Evolutionary conservation across 371 early-diverging fungal species (phyloP).

Genomic region (Mortierella sp.): DNA sequence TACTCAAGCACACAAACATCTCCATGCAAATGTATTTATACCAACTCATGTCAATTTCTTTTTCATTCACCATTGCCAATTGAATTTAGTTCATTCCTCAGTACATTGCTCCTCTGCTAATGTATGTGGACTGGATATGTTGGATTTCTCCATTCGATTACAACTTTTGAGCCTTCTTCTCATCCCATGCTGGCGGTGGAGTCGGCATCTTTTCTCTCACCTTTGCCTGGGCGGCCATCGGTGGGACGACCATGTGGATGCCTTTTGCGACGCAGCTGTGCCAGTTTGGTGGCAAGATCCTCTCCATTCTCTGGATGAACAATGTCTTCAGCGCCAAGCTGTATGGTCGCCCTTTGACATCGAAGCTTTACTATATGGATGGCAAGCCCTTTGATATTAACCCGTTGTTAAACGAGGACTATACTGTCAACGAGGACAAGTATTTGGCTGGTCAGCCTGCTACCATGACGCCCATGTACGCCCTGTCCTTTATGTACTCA

Average conservation of each 20-base stretch:
- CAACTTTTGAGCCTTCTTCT: slow-evolving; percentile 1
- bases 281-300: background rate
- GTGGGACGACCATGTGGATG: background rate
- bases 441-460: slow-evolving; percentile 71
- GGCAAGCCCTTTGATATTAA: background rate
- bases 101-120: slow-evolving; percentile 64
- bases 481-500: slow-evolving; percentile 71
- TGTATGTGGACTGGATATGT: slow-evolving; percentile 67
- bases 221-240: background rate
- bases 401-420: background rate
- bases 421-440: slow-evolving; percentile 65
- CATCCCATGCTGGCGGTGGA: background rate
- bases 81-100: slow-evolving; percentile 46
- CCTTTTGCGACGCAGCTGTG: background rate
- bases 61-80: too few species aligned
- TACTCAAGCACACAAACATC: too few species aligned
- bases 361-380: background rate
- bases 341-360: background rate
- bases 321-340: background rate
- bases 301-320: background rate
- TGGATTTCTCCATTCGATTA: slow-evolving; percentile 49
- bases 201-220: background rate
- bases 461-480: slow-evolving; percentile 79
- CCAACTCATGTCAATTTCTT: too few species aligned
- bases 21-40: too few species aligned